Evolutionary conservation across 1,139 yeast species (phyloP), one percentile per base, ranked within the genome.

Genomic region (Candida mesenterica): DNA sequence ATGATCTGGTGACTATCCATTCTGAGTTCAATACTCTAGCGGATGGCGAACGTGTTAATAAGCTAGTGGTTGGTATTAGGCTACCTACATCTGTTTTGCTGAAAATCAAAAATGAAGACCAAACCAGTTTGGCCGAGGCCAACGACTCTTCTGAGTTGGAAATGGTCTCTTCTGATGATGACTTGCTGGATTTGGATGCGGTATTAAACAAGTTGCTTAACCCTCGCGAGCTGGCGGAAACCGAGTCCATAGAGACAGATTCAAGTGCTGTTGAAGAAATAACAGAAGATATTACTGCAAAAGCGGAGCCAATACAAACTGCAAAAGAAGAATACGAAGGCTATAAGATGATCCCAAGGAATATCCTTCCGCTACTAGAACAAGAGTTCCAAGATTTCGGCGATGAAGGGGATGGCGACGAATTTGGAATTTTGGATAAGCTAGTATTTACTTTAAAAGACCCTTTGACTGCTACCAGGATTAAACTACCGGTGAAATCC

Each of bases 401-500:
- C 14, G 36, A 38, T 7, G 22, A 19, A 9, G 48, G 37, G 16
- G 41, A 36, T 8, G 40, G 36, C 20, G 49, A 44, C 23, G 50
- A 45, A 10, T 28, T 45, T 12, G 52, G 48, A 7, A 37, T 38
- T 8, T 32, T 45, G 5, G 48, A 46, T 25, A 44, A 43, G 23
- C 36, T 48, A 30, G 37, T 45, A 3, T 48, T 46, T 29, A 41
- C 50, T 3, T 37, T 48, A 17, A 44, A 40, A 16, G 52, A 48
- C 31, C 52, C 52, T 2, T 32, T 48, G 14, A 44, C 65, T 15
- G 68, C 68, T 19, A 59, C 66, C 28, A 62, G 60, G 37, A 68
- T 70, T 28, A 46, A 51, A 26, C 49, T 69, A 6, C 76, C 76
- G 1, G 68, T 70, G 2, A 69, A 67, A 44, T 59, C 74, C 3